Percentiles rank a stretch among this genome's conserved stretches.
Evolutionary conservation across 371 early-diverging fungal genomes (phyloP).

Genomic region (Mucor mucedo): DNA sequence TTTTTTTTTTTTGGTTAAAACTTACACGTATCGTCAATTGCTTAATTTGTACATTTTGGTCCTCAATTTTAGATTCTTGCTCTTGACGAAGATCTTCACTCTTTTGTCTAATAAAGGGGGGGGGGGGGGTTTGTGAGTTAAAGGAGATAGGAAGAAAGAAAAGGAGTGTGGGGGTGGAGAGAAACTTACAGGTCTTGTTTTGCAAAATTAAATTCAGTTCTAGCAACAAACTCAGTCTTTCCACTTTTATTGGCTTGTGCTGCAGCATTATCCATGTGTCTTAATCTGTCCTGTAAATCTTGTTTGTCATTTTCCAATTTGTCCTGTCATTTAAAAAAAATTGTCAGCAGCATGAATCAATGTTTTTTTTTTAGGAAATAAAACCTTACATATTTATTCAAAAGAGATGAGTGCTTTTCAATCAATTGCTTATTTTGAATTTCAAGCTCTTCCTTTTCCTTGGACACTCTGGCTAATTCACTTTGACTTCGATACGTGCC

Average conservation of each 20-base stretch:
- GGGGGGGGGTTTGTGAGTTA: not conserved
- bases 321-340: constrained; percentile 59
- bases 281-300: constrained; percentile 67
- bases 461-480: constrained; percentile 33
- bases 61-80: constrained; percentile 65
- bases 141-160: not conserved
- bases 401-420: constrained; percentile 61
- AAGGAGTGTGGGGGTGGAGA: not conserved
- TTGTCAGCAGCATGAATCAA: not conserved
- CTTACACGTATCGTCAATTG: constrained; percentile 69
- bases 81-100: constrained; percentile 82
- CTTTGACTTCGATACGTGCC: constrained; percentile 32
- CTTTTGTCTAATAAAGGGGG: constrained; percentile 54
- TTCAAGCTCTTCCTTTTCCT: constrained; percentile 67
- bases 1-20: not conserved
- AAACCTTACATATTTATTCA: constrained; percentile 67
- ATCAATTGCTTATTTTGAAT: constrained; percentile 58
- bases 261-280: constrained; percentile 72
- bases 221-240: constrained; percentile 82
- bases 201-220: constrained; percentile 86
- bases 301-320: constrained; percentile 67
- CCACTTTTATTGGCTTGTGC: constrained; percentile 79
- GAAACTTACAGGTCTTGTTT: constrained; percentile 76
- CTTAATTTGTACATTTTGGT: constrained; percentile 62
- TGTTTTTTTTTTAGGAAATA: too few species aligned